Evolutionary conservation across 106 monocot genomes (phyloP).

Genomic region (Dendrobium officinale): DNA sequence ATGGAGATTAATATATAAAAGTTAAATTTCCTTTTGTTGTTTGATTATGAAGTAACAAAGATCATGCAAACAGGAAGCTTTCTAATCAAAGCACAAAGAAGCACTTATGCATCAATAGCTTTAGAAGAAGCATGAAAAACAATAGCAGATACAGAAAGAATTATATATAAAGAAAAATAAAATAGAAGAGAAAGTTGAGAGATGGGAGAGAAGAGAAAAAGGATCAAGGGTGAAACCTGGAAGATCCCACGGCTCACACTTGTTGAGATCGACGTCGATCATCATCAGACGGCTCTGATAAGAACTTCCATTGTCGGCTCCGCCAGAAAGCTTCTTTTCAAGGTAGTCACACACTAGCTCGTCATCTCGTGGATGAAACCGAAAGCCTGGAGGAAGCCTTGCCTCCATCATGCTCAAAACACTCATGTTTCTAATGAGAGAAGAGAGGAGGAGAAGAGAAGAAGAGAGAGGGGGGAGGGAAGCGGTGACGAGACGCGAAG

Average conservation of each 20-base stretch:
- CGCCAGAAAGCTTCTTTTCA: constrained; percentile 24
- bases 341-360: constrained; percentile 75
- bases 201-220: not conserved
- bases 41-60: no score
- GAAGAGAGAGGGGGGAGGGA: not conserved
- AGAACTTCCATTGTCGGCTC: not conserved
- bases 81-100: not conserved
- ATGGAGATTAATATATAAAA: no score
- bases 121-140: no score
- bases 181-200: not conserved
- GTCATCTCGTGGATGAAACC: constrained; percentile 80
- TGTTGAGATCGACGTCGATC: constrained; percentile 83
- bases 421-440: not conserved
- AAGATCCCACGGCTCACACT: constrained; percentile 92
- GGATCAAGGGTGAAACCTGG: constrained; percentile 33
- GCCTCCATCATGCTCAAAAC: constrained; percentile 65
- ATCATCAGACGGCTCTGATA: constrained; percentile 21
- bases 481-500: not conserved
- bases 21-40: no score
- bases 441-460: not conserved
- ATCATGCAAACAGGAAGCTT: not conserved
- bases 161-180: not conserved
- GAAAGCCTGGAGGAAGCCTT: constrained; percentile 68
- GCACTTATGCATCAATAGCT: no score
- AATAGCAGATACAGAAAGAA: no score